Base-by-base conservation (phyloP, 257 asterid species). In the Nicotiana paniculata region DNA sequence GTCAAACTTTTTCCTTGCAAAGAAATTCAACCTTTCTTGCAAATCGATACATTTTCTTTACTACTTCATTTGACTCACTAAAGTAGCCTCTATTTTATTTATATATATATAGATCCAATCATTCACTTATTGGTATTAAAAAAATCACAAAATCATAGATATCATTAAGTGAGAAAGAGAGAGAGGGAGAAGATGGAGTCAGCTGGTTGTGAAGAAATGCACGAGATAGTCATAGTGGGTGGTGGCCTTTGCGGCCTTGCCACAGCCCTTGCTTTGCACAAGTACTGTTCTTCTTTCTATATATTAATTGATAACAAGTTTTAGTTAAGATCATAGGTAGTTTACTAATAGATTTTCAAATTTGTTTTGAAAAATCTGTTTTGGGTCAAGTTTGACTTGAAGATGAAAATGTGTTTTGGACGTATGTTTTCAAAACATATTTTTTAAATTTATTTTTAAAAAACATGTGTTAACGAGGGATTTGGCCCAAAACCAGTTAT, bases 211-310 rank as follows among this genome's bases (percentile, higher is more conserved):
- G 83, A 83, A 37, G 87, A 82, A 33, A 67, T 64, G 18, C 72
- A 79, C 5, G 86, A 82, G 39, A 66, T 85, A 30, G 89, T 88
- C 46, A 85, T 85, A 46, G 89, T 86, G 15, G 90, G 89, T 21
- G 89, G 87, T 1, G 89, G 90, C 30, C 84, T 88, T 80, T 83
- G 86, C 48, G 90, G 90, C 4, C 90, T 88, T 43, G 87, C 90
- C 63, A 88, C 89, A 0, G 88, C 89, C 5, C 89, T 88, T 37
- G 90, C 89, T 59, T 87, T 88, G 64, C 87, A 88, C 77, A 82
- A 81, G 90, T 87, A 11, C 54, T 79, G 0, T 15, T 26, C 32
- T 58, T 32, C 61, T 33, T 80, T 77, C 63, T 78, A 4, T 58
- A 4, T 39, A 6, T 6, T 1, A 21, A 21, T 21, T 21, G 9